Evolutionary conservation across 148 eudicot genomes (phyloP).

Genomic region (Rhododendron simsii): DNA sequence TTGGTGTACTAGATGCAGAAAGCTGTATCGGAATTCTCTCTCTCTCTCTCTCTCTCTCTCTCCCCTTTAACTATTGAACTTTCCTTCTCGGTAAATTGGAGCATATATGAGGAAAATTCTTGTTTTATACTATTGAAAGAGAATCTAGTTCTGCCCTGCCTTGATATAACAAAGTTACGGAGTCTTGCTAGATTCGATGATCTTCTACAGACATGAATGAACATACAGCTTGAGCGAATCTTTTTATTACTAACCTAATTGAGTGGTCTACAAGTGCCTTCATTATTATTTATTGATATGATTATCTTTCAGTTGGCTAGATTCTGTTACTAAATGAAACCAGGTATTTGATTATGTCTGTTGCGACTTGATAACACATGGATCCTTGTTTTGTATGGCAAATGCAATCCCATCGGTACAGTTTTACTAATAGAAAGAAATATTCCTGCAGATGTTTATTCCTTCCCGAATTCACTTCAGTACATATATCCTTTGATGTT

Average conservation of each 20-base stretch:
- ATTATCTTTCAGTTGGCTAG: not conserved
- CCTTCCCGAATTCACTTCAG: not conserved
- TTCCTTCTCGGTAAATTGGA: not conserved
- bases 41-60: not conserved
- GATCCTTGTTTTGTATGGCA: not conserved
- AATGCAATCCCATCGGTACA: not conserved
- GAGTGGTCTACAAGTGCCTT: not conserved
- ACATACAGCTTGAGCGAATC: not conserved
- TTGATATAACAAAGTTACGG: not conserved
- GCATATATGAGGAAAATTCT: not conserved
- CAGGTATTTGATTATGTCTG: not conserved
- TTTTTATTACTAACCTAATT: not conserved
- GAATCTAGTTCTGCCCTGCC: not conserved
- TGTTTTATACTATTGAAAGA: not conserved
- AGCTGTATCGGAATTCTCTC: not conserved
- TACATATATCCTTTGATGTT: not conserved
- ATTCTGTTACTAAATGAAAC: not conserved
- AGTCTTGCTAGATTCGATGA: not conserved
- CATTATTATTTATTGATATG: not conserved
- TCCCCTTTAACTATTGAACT: not conserved
- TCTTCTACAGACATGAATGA: not conserved
- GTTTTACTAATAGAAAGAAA: not conserved
- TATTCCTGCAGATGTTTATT: not conserved
- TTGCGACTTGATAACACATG: not conserved
- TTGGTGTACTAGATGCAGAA: not conserved